Percentiles rank a stretch among this genome's conserved stretches.
Evolutionary conservation across 139 green algal species (phyloP).

Genomic region (Trebouxia sp.): DNA sequence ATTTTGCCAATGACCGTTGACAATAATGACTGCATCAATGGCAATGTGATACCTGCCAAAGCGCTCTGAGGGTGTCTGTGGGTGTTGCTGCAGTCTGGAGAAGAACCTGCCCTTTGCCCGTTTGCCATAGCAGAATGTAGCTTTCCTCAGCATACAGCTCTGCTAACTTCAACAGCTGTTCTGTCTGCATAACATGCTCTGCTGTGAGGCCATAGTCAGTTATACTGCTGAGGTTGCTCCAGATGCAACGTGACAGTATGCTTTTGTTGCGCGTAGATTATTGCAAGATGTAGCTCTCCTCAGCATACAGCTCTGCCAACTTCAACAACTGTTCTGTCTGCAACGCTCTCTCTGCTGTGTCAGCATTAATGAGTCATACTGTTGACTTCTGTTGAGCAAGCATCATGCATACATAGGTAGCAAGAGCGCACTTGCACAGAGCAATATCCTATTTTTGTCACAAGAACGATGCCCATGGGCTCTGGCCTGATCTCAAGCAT

Average conservation of each 20-base stretch:
- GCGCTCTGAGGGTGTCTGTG: constrained; percentile 38
- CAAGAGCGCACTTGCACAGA: no score
- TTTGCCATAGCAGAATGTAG: constrained; percentile 64
- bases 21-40: no score
- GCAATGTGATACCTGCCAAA: constrained; percentile 31
- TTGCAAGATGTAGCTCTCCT: constrained; percentile 64
- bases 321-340: background rate
- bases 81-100: constrained; percentile 44
- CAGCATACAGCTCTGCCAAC: constrained; percentile 46
- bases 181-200: background rate
- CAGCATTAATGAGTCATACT: background rate
- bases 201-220: background rate
- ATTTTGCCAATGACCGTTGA: background rate
- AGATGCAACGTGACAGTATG: background rate
- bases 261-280: constrained; percentile 39
- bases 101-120: constrained; percentile 51
- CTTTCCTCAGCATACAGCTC: constrained; percentile 51
- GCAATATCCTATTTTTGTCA: no score
- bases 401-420: no score
- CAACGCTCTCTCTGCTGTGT: background rate
- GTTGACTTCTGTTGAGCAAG: no score
- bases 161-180: constrained; percentile 32
- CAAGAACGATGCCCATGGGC: no score
- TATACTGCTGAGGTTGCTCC: background rate
- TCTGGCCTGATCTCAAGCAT: no score